phyloP scores from a whole-genome alignment of 805 yeast species.

The Yarrowia bubula region DNA sequence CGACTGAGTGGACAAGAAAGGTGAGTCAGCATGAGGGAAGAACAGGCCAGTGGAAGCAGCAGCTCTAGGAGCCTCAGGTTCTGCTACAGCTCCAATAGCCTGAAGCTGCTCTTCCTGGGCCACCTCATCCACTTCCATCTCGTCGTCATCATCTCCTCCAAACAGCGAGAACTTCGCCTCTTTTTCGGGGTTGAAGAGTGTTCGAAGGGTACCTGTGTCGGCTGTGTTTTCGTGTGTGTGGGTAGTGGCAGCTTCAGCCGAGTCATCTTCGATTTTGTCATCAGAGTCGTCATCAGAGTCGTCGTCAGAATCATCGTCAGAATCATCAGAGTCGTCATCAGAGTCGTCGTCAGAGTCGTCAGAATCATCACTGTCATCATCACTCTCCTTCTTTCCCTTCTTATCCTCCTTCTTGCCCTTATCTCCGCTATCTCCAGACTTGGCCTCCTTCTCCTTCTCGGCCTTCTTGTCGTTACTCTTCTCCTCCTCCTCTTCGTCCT shows the following conservation, averaged over 20 bases:
- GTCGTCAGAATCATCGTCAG: background rate
- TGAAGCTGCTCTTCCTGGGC: background rate
- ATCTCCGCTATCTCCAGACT: background rate
- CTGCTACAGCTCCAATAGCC: background rate
- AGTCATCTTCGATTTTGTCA: constrained; percentile 1
- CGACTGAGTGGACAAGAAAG: constrained; percentile 81
- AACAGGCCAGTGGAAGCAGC: constrained; percentile 47
- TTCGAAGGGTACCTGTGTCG: constrained; percentile 28
- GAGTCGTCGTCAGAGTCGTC: background rate
- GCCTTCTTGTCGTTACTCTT: background rate
- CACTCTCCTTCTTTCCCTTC: background rate
- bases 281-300: constrained; percentile 15
- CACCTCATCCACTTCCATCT: constrained; percentile 29
- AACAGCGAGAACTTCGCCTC: constrained; percentile 31
- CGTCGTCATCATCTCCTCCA: constrained; percentile 30
- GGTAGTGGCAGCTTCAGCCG: background rate
- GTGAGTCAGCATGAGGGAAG: constrained; percentile 81
- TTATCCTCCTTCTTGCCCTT: background rate
- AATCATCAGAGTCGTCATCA: constrained; percentile 19
- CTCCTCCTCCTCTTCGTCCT: background rate
- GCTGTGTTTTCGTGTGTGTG: constrained; percentile 9
- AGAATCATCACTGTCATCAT: background rate
- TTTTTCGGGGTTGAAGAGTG: constrained; percentile 29
- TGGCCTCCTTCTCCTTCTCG: background rate
- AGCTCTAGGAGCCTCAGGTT: background rate